Conservation (phyloP, 192 early-diverging fungal species). For the Podila verticillata region DNA sequence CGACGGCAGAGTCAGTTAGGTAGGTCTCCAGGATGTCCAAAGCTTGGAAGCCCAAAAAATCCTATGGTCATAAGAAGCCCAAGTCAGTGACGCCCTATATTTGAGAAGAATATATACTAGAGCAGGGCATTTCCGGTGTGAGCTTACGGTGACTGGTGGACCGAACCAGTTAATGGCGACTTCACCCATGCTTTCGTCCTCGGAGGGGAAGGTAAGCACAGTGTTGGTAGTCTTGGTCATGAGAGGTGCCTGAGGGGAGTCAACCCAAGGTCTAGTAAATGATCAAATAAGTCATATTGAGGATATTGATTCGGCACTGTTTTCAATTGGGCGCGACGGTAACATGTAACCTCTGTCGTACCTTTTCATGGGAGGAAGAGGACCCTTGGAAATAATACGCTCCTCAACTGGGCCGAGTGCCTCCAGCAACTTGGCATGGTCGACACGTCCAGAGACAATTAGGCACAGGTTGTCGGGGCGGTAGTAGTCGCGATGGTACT, state of each 20-base stretch:
- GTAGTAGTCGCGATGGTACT: constrained; percentile 68
- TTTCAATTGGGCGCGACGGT: too few species aligned
- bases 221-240: constrained; percentile 55
- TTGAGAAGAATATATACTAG: not conserved
- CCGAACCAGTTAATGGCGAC: constrained; percentile 64
- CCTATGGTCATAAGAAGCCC: constrained; percentile 1
- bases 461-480: constrained; percentile 70
- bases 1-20: constrained; percentile 66
- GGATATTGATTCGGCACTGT: too few species aligned
- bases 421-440: constrained; percentile 51
- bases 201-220: constrained; percentile 65
- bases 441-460: constrained; percentile 63
- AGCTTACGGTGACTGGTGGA: constrained; percentile 58
- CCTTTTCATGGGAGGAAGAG: constrained; percentile 57
- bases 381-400: constrained; percentile 60
- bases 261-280: constrained; percentile 62
- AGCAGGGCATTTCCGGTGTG: constrained; percentile 3
- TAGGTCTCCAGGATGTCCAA: constrained; percentile 53
- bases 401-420: constrained; percentile 61
- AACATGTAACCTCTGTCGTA: constrained; percentile 6
- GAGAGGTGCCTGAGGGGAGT: constrained; percentile 54
- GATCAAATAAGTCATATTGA: too few species aligned
- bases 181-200: constrained; percentile 69
- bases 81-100: not conserved
- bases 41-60: constrained; percentile 32